Percentiles rank a stretch among this genome's conserved stretches.
Conservation (phyloP, 371 early-diverging fungal species). For the Nosema granulosis region DNA sequence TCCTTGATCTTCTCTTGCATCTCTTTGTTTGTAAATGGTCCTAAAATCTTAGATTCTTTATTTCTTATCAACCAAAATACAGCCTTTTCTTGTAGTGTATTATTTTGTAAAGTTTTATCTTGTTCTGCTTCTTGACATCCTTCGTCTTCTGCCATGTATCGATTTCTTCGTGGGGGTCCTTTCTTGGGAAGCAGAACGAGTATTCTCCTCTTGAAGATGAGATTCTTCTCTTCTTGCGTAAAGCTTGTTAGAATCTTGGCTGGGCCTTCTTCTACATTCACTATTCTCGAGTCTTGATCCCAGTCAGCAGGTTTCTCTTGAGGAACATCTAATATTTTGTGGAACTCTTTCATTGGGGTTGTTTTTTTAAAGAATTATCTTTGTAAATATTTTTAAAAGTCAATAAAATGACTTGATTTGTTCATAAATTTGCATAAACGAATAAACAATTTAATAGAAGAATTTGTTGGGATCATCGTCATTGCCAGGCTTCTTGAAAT, state of each 20-base stretch:
- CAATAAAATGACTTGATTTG: background rate
- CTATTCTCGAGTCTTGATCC: slow-evolving; percentile 5
- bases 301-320: slow-evolving; percentile 27
- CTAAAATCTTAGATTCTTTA: slow-evolving; percentile 11
- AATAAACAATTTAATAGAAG: background rate
- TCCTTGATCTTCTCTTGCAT: slow-evolving; percentile 15
- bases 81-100: slow-evolving; percentile 17
- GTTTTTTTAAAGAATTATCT: background rate
- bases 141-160: slow-evolving; percentile 7
- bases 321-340: slow-evolving; percentile 14
- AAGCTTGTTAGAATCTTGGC: slow-evolving; percentile 20
- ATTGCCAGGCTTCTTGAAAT: slow-evolving; percentile 5
- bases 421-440: background rate
- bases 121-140: slow-evolving; percentile 25
- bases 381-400: background rate
- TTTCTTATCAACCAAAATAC: slow-evolving; percentile 39
- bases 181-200: slow-evolving; percentile 15
- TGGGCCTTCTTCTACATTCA: background rate
- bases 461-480: slow-evolving; percentile 14
- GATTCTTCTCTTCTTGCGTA: slow-evolving; percentile 34
- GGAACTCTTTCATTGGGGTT: slow-evolving; percentile 19
- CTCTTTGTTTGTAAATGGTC: slow-evolving; percentile 53
- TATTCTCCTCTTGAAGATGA: slow-evolving; percentile 30
- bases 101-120: slow-evolving; percentile 19
- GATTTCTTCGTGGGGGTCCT: background rate